A percentile compares a stretch with the other conserved stretches of the same genome.
These are phyloP conservation scores for Cutaneotrichosporon dermatis DNA, from an alignment of 1,284 basidiomycete genomes.

Conservation along the genomic window DNA sequence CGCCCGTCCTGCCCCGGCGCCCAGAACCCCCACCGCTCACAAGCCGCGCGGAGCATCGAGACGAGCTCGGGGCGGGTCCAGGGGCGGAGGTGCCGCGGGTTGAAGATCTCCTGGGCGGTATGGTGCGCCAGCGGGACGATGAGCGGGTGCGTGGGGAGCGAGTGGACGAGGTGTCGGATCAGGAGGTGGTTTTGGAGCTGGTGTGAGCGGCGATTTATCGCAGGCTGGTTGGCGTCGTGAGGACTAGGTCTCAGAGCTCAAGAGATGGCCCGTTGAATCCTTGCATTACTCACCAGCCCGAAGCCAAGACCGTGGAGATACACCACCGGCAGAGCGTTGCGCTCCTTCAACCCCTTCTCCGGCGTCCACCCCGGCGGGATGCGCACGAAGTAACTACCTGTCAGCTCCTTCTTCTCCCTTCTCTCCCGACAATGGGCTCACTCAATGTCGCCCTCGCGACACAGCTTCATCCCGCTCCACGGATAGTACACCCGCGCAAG, in stretches of 20 bases:
- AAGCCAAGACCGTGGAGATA: conserved; percentile 84
- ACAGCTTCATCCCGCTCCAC: conserved; percentile 31
- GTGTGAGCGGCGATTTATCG: no score
- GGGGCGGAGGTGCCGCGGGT: conserved; percentile 65
- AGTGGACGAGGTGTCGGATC: conserved; percentile 44
- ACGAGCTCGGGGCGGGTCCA: conserved; percentile 62
- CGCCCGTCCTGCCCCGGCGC: conserved; percentile 17
- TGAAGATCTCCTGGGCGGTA: conserved; percentile 77
- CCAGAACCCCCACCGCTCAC: conserved; percentile 62
- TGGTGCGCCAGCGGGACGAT: conserved; percentile 76
- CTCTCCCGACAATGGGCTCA: no score
- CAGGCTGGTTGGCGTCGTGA: no score
- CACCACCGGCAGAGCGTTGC: conserved; percentile 63
- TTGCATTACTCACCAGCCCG: conserved; percentile 57
- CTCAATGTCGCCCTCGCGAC: conserved; percentile 51
- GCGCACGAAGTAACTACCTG: conserved; percentile 64
- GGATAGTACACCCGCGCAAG: conserved; percentile 33
- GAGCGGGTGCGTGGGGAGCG: conserved; percentile 65
- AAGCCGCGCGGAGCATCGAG: conserved; percentile 57
- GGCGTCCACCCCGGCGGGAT: conserved; percentile 64
- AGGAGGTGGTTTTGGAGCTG: conserved; percentile 54
- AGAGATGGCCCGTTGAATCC: no score
- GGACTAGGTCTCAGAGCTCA: no score
- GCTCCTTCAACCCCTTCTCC: conserved; percentile 30
- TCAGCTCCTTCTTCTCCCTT: neutral